A percentile compares a stretch with the other conserved stretches of the same genome.
Conservation (phyloP, 495 filamentous ascomycete species). For the Jackrogersella minutella region DNA sequence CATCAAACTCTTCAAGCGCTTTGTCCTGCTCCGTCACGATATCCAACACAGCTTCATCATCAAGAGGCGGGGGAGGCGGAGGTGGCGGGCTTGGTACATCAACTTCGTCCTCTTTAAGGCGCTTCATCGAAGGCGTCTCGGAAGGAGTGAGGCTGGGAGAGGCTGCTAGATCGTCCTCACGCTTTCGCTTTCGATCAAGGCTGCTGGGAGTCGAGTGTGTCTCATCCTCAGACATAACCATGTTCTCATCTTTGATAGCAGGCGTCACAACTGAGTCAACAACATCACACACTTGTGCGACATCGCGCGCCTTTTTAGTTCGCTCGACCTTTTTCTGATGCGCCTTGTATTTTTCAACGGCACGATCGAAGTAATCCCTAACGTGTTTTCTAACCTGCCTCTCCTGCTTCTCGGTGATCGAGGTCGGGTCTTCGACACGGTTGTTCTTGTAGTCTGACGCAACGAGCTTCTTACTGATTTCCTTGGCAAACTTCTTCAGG, state of each 20-base stretch:
- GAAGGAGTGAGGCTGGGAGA: constrained; percentile 49
- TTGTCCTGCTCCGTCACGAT: constrained; percentile 47
- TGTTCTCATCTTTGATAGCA: constrained; percentile 51
- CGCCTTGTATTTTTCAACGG: constrained; percentile 74
- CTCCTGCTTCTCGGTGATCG: constrained; percentile 78
- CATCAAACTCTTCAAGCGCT: constrained; percentile 54
- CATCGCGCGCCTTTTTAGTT: constrained; percentile 36
- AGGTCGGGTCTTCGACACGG: constrained; percentile 82
- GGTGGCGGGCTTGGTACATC: constrained; percentile 44
- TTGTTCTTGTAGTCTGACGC: constrained; percentile 87
- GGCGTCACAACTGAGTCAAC: constrained; percentile 45
- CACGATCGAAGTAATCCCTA: constrained; percentile 85
- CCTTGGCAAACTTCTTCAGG: constrained; percentile 85
- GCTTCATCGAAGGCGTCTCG: constrained; percentile 57
- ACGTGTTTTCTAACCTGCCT: constrained; percentile 83
- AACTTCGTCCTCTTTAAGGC: constrained; percentile 57
- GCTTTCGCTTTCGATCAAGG: constrained; percentile 69
- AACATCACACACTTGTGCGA: constrained; percentile 35
- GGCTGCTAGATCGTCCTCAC: constrained; percentile 52
- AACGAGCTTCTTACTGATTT: constrained; percentile 87
- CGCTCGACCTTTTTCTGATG: constrained; percentile 69
- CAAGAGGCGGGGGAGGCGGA: constrained; percentile 54
- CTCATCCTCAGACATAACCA: constrained; percentile 67
- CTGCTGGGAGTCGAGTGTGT: constrained; percentile 47
- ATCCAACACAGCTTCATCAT: constrained; percentile 43